Evolutionary conservation across 108 stramenopile genomes (phyloP).

Genomic region (Cyclostephanos tholiformis): DNA sequence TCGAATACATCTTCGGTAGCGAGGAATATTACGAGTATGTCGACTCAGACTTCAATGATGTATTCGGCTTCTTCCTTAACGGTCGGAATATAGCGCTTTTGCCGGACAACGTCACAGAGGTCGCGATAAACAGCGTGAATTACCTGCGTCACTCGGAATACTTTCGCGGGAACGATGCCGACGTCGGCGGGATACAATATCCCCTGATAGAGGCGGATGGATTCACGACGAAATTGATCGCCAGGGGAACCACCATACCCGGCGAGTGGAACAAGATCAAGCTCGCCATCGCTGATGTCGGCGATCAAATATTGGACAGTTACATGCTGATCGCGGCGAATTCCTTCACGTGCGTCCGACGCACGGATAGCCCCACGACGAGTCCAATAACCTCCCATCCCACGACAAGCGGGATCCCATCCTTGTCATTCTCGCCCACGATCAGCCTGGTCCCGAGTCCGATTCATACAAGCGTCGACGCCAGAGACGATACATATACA

Average conservation of each 20-base stretch:
- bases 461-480: no score
- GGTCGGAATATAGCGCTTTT: conserved; percentile 32
- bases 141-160: conserved; percentile 22
- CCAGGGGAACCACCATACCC: conserved; percentile 7
- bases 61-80: conserved; percentile 42
- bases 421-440: no score
- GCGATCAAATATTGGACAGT: conserved; percentile 25
- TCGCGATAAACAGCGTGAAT: conserved; percentile 46
- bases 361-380: no score
- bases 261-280: conserved; percentile 35
- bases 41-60: conserved; percentile 42
- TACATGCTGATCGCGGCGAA: no score
- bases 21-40: conserved; percentile 54
- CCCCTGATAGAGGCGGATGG: conserved; percentile 43
- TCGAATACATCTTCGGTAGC: conserved; percentile 45
- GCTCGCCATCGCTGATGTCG: conserved; percentile 41
- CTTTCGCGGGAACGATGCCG: conserved; percentile 47
- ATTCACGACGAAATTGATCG: conserved; percentile 40
- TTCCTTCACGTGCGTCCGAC: no score
- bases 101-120: conserved; percentile 9
- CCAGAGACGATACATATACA: no score
- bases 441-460: no score
- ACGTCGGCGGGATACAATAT: conserved; percentile 15
- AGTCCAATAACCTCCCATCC: no score
- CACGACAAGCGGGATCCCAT: no score